These are phyloP conservation scores for Dactylellina drechsleri DNA, from an alignment of 2,329 filamentous ascomycete genomes.

Conservation along the genomic window DNA sequence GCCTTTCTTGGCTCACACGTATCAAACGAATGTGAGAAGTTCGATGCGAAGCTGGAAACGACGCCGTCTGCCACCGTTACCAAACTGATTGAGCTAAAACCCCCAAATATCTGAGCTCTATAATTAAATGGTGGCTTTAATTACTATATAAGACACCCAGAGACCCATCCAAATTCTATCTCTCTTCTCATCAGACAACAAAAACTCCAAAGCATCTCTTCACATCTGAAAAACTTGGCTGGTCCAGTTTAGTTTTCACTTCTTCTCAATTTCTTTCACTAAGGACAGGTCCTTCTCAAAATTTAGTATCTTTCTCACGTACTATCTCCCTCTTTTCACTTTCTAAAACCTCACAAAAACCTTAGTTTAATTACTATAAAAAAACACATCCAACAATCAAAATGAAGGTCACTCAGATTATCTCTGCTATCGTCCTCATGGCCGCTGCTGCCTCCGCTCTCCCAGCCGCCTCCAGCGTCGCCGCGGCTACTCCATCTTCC, in stretches of 20 bases:
- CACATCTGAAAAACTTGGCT: neutral
- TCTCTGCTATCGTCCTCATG: slow-evolving; percentile 3
- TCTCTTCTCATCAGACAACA: neutral
- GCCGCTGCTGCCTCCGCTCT: slow-evolving; percentile 3
- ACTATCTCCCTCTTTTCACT: neutral
- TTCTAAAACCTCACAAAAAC: neutral
- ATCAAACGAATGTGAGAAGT: too few relatives aligned
- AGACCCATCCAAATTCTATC: neutral
- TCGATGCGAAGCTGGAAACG: too few relatives aligned
- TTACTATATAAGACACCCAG: neutral
- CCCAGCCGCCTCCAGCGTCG: neutral
- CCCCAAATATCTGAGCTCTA: too few relatives aligned
- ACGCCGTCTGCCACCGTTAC: too few relatives aligned
- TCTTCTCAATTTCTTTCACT: neutral
- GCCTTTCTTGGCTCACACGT: too few relatives aligned
- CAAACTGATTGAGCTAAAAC: too few relatives aligned
- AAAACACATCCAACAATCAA: neutral
- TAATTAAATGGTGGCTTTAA: neutral
- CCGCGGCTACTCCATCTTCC: neutral
- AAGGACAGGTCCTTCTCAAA: neutral
- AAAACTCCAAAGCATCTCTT: neutral
- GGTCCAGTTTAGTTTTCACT: slow-evolving; percentile 4
- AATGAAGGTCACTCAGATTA: slow-evolving; percentile 19
- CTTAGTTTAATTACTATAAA: neutral
- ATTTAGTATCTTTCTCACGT: neutral